phyloP scores from a whole-genome alignment of 768 basidiomycete genomes.

The Tubosaeta sp. region DNA sequence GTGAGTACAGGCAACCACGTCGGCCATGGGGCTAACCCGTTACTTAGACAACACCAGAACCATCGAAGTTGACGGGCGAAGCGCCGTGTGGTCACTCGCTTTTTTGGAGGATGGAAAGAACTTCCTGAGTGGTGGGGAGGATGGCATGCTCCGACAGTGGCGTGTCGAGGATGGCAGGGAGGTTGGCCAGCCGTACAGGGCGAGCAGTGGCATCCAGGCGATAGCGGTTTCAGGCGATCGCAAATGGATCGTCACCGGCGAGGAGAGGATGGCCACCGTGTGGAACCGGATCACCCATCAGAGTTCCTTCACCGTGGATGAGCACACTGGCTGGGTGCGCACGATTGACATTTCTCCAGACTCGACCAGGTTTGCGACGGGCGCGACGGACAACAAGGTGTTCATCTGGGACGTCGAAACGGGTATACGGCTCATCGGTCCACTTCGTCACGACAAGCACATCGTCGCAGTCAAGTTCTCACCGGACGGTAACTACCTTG shows the following conservation, averaged over 20 bases:
- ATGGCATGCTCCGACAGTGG: constrained; percentile 2
- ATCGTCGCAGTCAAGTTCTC: constrained; percentile 8
- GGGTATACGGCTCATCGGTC: constrained; percentile 7
- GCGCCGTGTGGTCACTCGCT: background rate
- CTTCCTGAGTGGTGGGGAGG: constrained; percentile 1
- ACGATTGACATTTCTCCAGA: constrained; percentile 2
- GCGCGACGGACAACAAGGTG: background rate
- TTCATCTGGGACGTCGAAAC: constrained; percentile 9
- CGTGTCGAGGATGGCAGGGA: constrained; percentile 4
- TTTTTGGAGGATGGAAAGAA: constrained; percentile 7
- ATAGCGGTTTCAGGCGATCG: background rate
- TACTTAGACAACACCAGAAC: background rate
- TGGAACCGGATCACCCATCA: constrained; percentile 1
- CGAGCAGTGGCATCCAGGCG: background rate
- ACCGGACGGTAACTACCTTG: constrained; percentile 3
- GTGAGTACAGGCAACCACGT: background rate
- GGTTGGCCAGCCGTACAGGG: constrained; percentile 2
- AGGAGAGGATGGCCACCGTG: constrained; percentile 2
- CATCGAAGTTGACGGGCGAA: background rate
- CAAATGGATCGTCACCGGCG: constrained; percentile 3
- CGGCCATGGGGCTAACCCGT: background rate
- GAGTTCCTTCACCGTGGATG: constrained; percentile 1
- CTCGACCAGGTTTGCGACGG: constrained; percentile 9
- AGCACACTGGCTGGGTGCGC: constrained; percentile 1
- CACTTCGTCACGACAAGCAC: constrained; percentile 7